A percentile compares a stretch with the other conserved stretches of the same genome.
These are phyloP conservation scores for Puccinia coronata DNA, from an alignment of 1,284 basidiomycete species.

Conservation along the genomic window DNA sequence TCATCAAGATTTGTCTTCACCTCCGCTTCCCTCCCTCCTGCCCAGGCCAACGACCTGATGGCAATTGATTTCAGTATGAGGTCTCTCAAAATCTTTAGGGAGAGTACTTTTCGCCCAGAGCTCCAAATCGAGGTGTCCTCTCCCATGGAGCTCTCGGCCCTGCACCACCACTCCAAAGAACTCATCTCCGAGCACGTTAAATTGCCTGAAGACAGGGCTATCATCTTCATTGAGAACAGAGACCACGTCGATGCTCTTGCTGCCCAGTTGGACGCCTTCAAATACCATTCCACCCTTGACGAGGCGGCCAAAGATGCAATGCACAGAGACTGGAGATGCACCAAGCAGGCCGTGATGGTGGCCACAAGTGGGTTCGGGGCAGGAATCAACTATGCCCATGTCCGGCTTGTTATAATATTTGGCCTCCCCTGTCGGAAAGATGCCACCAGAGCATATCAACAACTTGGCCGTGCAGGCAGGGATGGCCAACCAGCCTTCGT, in stretches of 20 bases:
- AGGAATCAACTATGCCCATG: conserved; percentile 9
- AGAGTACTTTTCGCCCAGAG: no score
- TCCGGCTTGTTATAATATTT: background rate
- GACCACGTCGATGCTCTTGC: background rate
- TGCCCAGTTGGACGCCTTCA: background rate
- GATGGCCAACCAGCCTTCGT: background rate
- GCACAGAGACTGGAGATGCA: background rate
- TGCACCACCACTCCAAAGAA: no score
- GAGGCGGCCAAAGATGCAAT: background rate
- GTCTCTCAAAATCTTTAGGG: no score
- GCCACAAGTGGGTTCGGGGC: conserved; percentile 19
- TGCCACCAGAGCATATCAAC: background rate
- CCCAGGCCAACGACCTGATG: no score
- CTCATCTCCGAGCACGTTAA: background rate
- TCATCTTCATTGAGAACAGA: conserved; percentile 9
- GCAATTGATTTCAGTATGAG: no score
- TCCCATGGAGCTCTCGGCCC: no score
- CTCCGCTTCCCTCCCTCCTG: no score
- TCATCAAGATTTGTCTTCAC: no score
- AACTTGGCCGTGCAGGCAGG: background rate
- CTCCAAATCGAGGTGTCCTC: no score
- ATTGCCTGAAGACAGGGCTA: background rate
- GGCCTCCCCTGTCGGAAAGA: background rate
- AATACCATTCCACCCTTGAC: background rate
- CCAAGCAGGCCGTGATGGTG: background rate